Evolutionary conservation across 192 early-diverging fungal genomes (phyloP).

Genomic region (Coemansia sp.): DNA sequence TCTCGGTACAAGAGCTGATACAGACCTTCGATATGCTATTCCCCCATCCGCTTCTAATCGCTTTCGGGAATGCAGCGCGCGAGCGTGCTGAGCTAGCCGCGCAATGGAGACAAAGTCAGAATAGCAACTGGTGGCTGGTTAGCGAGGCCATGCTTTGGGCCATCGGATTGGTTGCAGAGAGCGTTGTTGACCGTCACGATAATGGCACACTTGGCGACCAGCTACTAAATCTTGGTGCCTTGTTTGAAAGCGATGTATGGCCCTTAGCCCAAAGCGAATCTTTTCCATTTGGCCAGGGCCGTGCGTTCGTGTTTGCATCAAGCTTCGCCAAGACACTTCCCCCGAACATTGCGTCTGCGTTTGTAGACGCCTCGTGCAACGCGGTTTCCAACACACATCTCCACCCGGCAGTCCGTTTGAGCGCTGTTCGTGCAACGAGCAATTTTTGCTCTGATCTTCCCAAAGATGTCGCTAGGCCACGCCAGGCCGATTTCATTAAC

Average conservation of each 20-base stretch:
- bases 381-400: conserved; percentile 59
- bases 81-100: conserved; percentile 56
- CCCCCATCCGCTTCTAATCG: conserved; percentile 56
- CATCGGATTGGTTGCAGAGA: conserved; percentile 66
- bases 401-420: conserved; percentile 49
- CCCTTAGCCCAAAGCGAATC: conserved; percentile 58
- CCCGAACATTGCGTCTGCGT: conserved; percentile 64
- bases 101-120: conserved; percentile 54
- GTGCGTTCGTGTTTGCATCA: conserved; percentile 86
- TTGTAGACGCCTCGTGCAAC: conserved; percentile 75
- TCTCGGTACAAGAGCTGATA: conserved; percentile 80
- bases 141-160: conserved; percentile 83
- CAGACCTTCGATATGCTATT: conserved; percentile 56
- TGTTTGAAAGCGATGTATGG: conserved; percentile 84
- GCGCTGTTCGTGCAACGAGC: conserved; percentile 51
- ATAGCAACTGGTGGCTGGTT: conserved; percentile 79
- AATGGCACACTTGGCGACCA: conserved; percentile 28
- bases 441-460: conserved; percentile 50
- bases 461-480: conserved; percentile 33
- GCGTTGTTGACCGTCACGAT: conserved; percentile 61
- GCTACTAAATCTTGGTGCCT: conserved; percentile 74
- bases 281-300: conserved; percentile 84
- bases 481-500: conserved; percentile 34
- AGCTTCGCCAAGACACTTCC: conserved; percentile 77
- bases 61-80: conserved; percentile 59